A percentile compares a stretch with the other conserved stretches of the same genome.
phyloP scores from a whole-genome alignment of 192 early-diverging fungal genomes.

The Chytriomyces confervae region DNA sequence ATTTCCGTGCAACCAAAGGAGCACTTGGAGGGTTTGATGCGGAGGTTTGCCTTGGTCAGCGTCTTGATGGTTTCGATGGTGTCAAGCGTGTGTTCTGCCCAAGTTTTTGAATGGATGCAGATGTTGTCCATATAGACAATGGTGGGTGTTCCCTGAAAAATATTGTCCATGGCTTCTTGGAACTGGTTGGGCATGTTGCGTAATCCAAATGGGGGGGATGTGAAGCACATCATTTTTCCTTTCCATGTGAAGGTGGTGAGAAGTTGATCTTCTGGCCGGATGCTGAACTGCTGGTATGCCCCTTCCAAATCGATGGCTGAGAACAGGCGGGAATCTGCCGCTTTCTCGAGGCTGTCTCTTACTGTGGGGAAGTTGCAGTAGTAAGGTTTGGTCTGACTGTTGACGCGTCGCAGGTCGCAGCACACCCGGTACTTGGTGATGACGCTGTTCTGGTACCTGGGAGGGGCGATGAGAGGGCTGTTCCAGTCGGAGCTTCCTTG shows the following conservation, averaged over 20 bases:
- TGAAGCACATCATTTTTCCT: neutral
- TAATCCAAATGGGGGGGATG: slow-evolving; percentile 5
- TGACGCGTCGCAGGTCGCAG: neutral
- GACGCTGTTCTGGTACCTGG: neutral
- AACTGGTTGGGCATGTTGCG: slow-evolving; percentile 5
- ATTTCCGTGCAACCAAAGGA: neutral
- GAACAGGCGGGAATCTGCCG: neutral
- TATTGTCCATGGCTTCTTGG: slow-evolving; percentile 6
- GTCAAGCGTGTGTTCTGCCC: neutral
- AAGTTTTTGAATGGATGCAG: neutral
- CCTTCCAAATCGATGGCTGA: slow-evolving; percentile 4
- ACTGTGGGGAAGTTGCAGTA: neutral
- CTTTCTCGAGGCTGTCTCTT: neutral
- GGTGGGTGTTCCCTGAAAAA: neutral
- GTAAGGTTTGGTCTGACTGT: neutral
- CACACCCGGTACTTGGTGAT: slow-evolving; percentile 2
- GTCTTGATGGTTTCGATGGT: neutral
- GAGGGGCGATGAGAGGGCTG: neutral
- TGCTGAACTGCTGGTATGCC: neutral
- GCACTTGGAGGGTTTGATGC: neutral
- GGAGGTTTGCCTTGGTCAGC: neutral
- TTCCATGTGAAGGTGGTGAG: slow-evolving; percentile 7
- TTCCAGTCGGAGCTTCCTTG: neutral
- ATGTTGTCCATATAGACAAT: slow-evolving; percentile 9
- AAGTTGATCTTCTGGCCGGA: slow-evolving; percentile 1